These are phyloP conservation scores for Cornus suecica DNA, from an alignment of 148 eudicot genomes.

Conservation along the genomic window DNA sequence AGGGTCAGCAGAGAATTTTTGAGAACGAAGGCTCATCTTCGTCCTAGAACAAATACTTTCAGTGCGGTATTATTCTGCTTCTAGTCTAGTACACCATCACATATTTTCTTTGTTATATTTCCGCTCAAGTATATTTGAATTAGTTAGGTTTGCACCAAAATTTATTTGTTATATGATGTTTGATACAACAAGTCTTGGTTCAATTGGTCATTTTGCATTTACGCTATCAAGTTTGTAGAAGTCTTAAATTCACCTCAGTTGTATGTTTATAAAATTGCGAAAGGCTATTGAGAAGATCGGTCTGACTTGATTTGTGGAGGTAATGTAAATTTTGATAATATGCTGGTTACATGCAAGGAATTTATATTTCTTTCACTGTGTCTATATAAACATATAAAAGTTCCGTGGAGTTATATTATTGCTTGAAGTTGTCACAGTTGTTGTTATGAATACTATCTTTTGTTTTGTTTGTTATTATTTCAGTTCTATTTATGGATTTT, in stretches of 20 bases:
- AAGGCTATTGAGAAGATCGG: not conserved
- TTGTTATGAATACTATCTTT: too few relatives aligned
- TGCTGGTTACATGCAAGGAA: not conserved
- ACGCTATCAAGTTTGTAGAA: not conserved
- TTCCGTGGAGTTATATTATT: conserved; percentile 1
- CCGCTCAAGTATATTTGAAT: not conserved
- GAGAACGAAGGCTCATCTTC: conserved; percentile 98
- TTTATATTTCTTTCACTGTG: conserved; percentile 2
- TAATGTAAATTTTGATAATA: too few relatives aligned
- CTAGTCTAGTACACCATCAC: not conserved
- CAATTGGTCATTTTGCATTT: not conserved
- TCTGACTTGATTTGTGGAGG: not conserved
- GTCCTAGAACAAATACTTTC: conserved; percentile 95
- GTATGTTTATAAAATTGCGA: not conserved
- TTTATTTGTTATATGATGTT: not conserved
- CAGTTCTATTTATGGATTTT: not conserved
- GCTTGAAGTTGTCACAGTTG: not conserved
- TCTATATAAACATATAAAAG: not conserved
- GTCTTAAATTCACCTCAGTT: not conserved
- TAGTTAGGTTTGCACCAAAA: not conserved
- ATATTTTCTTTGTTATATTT: conserved; percentile 7
- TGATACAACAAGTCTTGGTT: not conserved
- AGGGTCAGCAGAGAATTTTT: conserved; percentile 87
- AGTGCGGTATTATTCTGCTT: conserved; percentile 75
- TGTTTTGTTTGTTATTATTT: too few relatives aligned